Evolutionary conservation across 306 rosid genomes (phyloP), one percentile per base, ranked within the genome.

Genomic region (Coriaria nepalensis): DNA sequence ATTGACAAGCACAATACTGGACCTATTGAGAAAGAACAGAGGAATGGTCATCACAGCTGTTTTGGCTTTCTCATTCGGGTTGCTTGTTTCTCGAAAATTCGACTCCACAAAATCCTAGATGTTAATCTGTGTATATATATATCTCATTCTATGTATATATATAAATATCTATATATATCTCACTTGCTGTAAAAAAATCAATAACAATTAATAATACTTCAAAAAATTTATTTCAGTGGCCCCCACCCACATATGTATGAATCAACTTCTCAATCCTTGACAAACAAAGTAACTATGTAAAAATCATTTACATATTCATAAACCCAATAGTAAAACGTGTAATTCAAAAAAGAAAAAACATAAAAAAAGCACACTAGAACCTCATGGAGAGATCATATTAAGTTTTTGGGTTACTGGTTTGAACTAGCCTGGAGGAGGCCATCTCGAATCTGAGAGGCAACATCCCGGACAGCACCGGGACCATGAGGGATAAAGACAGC

Each of bases 401-500:
- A 50, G 41, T 38, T 10, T 4, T 10, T n/a, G n/a, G 49, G 51
- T 55, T 67, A 71, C 48, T 64, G 55, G 51, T 60, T 72, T 57
- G 86, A 54, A 66, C 53, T 65, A 66, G 95, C 80, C 78, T 84
- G 97, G 56, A 88, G 90, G 68, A 83, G 93, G 40, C 97, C 97
- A 43, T 88, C 82, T 6, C 97, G 93, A 55, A 84, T 88, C 57
- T 88, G 97, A 29, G 77, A 11, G 6, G 95, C 93, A 5, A 88
- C 81, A 47, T 88, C 95, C 0, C 86, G 76, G 53, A 88, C 97
- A n/a, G 83, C 78, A 32, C 97, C 95, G 37, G 97, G 97, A 61
- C 97, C 95, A 49, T 88, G 97, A 36, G 97, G 97, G 37, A 88
- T 80, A 55, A 88, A 88, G 62, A 88, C 97, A n/a, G 97, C 76